These are phyloP conservation scores for Iris macrosiphon DNA, from an alignment of 106 monocot species.

Conservation along the genomic window DNA sequence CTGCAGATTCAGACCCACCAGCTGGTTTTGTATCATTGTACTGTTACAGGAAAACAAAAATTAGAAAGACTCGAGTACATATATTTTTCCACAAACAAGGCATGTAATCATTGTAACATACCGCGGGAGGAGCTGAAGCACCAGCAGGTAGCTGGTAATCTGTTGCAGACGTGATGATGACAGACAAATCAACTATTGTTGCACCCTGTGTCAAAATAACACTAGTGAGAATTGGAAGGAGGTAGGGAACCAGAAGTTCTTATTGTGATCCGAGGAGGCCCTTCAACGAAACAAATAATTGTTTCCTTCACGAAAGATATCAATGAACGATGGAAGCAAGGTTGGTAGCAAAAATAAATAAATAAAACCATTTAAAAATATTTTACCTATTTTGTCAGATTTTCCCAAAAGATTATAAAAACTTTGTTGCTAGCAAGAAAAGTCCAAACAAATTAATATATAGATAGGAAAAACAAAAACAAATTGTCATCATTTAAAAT, in stretches of 20 bases:
- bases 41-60: conserved; percentile 3
- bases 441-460: too few species aligned
- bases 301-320: neutral
- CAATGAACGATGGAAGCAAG: neutral
- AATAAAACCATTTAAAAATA: too few species aligned
- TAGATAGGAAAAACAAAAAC: too few species aligned
- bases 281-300: too few species aligned
- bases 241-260: neutral
- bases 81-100: neutral
- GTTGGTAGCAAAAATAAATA: neutral
- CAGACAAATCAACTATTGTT: conserved; percentile 65
- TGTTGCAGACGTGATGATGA: conserved; percentile 42
- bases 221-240: neutral
- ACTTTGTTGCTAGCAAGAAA: too few species aligned
- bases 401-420: too few species aligned
- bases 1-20: conserved; percentile 21
- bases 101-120: neutral
- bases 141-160: conserved; percentile 39
- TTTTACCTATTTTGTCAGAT: too few species aligned
- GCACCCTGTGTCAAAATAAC: conserved; percentile 32
- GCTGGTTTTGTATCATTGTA: conserved; percentile 12
- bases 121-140: conserved; percentile 10
- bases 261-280: too few species aligned
- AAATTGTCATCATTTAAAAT: too few species aligned
- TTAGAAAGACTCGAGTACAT: neutral